Percentiles rank a stretch among this genome's conserved stretches.
These are phyloP conservation scores for Trichophyton equinum DNA, from an alignment of 2,329 filamentous ascomycete species.

Conservation along the genomic window DNA sequence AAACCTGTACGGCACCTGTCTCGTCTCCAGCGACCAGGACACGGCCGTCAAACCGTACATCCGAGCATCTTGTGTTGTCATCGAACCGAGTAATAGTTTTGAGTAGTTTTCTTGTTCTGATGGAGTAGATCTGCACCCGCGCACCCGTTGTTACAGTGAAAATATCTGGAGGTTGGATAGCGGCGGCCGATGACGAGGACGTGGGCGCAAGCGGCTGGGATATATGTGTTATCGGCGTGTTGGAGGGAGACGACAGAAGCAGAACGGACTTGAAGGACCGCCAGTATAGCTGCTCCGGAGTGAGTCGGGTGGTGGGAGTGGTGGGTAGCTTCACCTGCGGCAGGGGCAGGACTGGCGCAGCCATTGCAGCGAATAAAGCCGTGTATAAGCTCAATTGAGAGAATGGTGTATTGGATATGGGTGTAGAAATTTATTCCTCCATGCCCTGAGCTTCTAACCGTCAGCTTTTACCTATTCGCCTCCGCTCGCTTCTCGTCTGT, in stretches of 20 bases:
- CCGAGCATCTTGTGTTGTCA: conserved; percentile 77
- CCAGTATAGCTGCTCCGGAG: conserved; percentile 94
- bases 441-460: background rate
- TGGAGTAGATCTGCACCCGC: conserved; percentile 85
- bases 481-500: background rate
- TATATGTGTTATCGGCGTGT: conserved; percentile 82
- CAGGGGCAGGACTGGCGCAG: conserved; percentile 69
- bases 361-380: conserved; percentile 44
- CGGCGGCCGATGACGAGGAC: conserved; percentile 33
- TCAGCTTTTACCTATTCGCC: too few species aligned
- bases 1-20: conserved; percentile 83
- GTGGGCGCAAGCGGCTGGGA: conserved; percentile 50
- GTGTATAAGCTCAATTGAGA: background rate
- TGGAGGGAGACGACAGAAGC: conserved; percentile 78
- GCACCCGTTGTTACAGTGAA: conserved; percentile 94
- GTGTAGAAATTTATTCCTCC: background rate
- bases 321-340: conserved; percentile 71
- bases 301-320: conserved; percentile 62
- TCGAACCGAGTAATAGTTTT: conserved; percentile 93
- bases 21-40: conserved; percentile 88
- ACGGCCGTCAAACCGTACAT: conserved; percentile 76
- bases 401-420: background rate
- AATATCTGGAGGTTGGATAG: conserved; percentile 40
- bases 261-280: conserved; percentile 85
- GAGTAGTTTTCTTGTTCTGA: conserved; percentile 76